Base-by-base conservation (phyloP, 1,284 basidiomycete genomes). In the Crucibulum parvulum region DNA sequence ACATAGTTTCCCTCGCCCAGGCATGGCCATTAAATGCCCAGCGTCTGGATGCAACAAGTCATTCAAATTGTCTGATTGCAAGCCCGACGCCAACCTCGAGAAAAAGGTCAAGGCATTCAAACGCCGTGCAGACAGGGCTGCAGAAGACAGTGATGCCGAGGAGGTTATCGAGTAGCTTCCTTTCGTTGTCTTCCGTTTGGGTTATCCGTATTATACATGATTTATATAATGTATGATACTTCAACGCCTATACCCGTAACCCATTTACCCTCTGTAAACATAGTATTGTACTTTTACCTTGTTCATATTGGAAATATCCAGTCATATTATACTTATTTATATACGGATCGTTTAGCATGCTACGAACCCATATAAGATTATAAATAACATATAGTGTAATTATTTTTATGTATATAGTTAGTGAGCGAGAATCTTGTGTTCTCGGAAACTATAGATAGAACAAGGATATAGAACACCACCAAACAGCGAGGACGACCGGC, bases 21-120 rank as follows among this genome's bases (percentile, higher is more conserved):
- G 62, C n/a, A 66, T 68, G 15, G 65, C 68, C 41, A 82, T 81
- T 63, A 78, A 79, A 56, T 93, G 91, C 66, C 91, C 91, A 48
- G 84, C 89, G 2, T 79, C 90, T 31, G 92, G 91, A 3, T 92
- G 91, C 72, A 86, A 82, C 62, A 81, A 87, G 69, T 66, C 71
- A 31, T 84, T 93, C 61, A 81, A 76, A 11, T 66, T 88, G 55
- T 68, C 72, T 1, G 79, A 88, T 59, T 83, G 91, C 54, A 75
- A 80, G 58, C 70, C 75, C 5, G 80, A 92, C 70, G 83, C 83
- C 60, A 83, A 79, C 2, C 73, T 92, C 11, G 89, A 81, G 38
- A 88, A 85, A 73, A 87, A 82, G 62, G 83, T 89, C 53, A 88
- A 84, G 66, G 81, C 81, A 5, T 80, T 80, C 54, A 75, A 79